A percentile compares a stretch with the other conserved stretches of the same genome.
phyloP scores from a whole-genome alignment of 2,329 filamentous ascomycete species.

The Epichloe uncinata region DNA sequence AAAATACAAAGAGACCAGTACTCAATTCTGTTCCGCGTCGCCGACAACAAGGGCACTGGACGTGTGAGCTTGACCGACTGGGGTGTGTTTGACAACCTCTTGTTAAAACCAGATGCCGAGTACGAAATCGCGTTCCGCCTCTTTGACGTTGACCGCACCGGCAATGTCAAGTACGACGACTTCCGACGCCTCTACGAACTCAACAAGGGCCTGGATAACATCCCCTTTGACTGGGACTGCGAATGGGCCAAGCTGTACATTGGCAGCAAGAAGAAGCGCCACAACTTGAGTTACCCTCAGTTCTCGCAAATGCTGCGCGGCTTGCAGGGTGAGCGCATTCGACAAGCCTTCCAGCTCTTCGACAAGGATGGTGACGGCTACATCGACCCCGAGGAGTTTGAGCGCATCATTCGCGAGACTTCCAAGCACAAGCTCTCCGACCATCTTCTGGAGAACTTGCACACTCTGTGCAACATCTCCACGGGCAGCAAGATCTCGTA shows the following conservation, averaged over 20 bases:
- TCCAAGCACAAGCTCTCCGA: conserved; percentile 94
- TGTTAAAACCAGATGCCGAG: conserved; percentile 89
- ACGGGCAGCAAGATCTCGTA: conserved; percentile 90
- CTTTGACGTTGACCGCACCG: conserved; percentile 76
- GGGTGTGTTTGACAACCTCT: conserved; percentile 85
- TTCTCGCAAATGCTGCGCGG: conserved; percentile 97
- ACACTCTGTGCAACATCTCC: conserved; percentile 90
- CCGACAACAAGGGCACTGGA: conserved; percentile 64
- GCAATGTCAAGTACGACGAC: conserved; percentile 78
- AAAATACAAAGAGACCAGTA: conserved; percentile 97
- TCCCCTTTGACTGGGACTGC: conserved; percentile 94
- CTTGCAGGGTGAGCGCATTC: conserved; percentile 86
- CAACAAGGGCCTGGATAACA: conserved; percentile 72
- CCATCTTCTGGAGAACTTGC: conserved; percentile 80
- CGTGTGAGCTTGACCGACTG: conserved; percentile 73
- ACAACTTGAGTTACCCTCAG: conserved; percentile 87
- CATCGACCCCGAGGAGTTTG: conserved; percentile 91
- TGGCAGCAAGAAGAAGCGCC: conserved; percentile 73
- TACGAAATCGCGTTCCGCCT: conserved; percentile 98
- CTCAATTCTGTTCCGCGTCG: conserved; percentile 80
- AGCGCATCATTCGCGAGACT: conserved; percentile 90
- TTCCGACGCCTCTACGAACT: conserved; percentile 75
- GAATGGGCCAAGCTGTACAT: conserved; percentile 95
- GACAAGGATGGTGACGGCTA: conserved; percentile 88
- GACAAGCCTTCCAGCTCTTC: conserved; percentile 86